A percentile compares a stretch with the other conserved stretches of the same genome.
These are phyloP conservation scores for Xylariaceae sp. DNA, from an alignment of 2,329 filamentous ascomycete species.

Conservation along the genomic window DNA sequence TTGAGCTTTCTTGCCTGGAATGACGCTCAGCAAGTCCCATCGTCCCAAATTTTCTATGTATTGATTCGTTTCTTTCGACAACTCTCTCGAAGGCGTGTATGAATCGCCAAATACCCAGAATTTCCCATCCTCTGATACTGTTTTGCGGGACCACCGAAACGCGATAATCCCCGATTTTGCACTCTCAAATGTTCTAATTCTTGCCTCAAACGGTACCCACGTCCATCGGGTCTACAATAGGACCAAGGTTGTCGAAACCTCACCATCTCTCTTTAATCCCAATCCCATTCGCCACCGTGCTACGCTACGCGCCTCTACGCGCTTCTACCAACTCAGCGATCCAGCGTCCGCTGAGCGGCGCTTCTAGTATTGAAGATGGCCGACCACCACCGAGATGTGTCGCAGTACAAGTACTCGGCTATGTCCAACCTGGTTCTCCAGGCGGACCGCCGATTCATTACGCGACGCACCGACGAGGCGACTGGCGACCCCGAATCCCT, in stretches of 20 bases:
- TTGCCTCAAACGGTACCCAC: constrained; percentile 20
- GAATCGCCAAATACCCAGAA: not conserved
- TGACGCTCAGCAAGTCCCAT: not conserved
- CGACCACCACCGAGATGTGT: constrained; percentile 73
- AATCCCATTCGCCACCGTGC: constrained; percentile 11
- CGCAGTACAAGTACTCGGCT: constrained; percentile 97
- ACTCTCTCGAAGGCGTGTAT: not conserved
- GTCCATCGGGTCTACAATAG: constrained; percentile 28
- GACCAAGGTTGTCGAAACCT: constrained; percentile 21
- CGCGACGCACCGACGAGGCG: constrained; percentile 85
- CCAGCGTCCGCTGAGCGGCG: constrained; percentile 13
- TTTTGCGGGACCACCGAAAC: not conserved
- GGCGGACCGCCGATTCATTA: constrained; percentile 94
- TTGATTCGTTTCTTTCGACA: too few relatives aligned
- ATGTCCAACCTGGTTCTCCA: constrained; percentile 99
- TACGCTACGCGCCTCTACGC: not conserved
- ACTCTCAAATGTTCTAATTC: constrained; percentile 25
- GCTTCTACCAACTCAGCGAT: constrained; percentile 5
- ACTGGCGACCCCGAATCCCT: constrained; percentile 97
- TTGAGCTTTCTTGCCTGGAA: constrained; percentile 4
- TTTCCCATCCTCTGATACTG: not conserved
- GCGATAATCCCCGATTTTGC: not conserved
- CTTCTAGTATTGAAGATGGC: constrained; percentile 52
- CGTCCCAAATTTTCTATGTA: constrained; percentile 14
- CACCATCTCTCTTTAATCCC: constrained; percentile 8